phyloP scores from a whole-genome alignment of 768 basidiomycete species.

The Gautieria morchelliformis region DNA sequence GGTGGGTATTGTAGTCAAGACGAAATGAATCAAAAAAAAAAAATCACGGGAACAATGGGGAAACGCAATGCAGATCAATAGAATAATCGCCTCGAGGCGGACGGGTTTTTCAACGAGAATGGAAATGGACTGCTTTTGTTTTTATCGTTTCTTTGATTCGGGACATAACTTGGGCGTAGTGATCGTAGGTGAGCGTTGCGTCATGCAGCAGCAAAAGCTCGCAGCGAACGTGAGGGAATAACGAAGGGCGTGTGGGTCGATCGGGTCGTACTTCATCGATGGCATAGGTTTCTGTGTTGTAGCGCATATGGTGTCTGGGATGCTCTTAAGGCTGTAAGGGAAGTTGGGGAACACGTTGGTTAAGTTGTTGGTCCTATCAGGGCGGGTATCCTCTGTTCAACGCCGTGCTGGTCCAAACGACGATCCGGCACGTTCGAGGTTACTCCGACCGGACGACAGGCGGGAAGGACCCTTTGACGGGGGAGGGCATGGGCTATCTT shows the following conservation, averaged over 20 bases:
- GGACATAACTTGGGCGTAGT: neutral
- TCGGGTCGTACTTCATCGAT: neutral
- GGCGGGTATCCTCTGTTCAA: neutral
- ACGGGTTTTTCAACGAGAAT: neutral
- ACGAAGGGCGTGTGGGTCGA: slow-evolving; percentile 1
- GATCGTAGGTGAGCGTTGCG: slow-evolving; percentile 3
- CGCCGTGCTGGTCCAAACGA: slow-evolving; percentile 7
- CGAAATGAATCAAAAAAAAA: neutral
- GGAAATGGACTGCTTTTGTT: neutral
- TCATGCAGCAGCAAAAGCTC: neutral
- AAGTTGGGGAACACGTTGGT: neutral
- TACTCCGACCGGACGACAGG: neutral
- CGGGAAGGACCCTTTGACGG: slow-evolving; percentile 46
- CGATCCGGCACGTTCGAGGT: slow-evolving; percentile 5
- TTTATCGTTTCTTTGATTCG: neutral
- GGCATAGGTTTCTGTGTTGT: neutral
- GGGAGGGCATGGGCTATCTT: slow-evolving; percentile 84
- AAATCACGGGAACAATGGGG: neutral
- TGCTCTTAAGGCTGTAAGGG: neutral
- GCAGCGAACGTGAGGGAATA: slow-evolving; percentile 3
- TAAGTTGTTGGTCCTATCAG: neutral
- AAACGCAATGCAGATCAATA: neutral
- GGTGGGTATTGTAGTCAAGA: neutral
- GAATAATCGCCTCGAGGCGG: neutral
- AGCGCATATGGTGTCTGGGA: neutral